Evolutionary conservation across 441 rosid genomes (phyloP).

Genomic region (Francoa sonchifolia): DNA sequence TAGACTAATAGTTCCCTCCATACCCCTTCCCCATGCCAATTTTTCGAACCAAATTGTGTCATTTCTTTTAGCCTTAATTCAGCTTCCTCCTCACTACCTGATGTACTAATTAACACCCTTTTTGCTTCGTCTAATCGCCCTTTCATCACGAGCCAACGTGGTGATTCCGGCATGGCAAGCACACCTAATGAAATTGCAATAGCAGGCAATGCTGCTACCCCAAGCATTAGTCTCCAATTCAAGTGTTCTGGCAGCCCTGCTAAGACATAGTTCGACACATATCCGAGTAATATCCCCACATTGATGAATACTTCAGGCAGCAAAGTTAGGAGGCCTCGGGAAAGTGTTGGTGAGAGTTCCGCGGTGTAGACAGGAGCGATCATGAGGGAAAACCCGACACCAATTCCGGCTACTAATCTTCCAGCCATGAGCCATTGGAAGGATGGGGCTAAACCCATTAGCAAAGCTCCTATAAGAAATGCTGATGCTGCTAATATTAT

Average conservation of each 20-base stretch:
- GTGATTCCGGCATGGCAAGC: too few species aligned
- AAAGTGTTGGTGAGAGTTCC: slow-evolving; percentile 42
- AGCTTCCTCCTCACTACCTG: slow-evolving; percentile 32
- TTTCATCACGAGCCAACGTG: slow-evolving; percentile 48
- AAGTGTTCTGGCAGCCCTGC: too few species aligned
- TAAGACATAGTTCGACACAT: too few species aligned
- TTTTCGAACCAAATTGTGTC: slow-evolving; percentile 16
- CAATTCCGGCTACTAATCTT: slow-evolving; percentile 49
- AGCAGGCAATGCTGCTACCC: too few species aligned
- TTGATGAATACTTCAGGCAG: slow-evolving; percentile 58
- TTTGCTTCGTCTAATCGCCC: slow-evolving; percentile 21
- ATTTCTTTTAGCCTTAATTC: slow-evolving; percentile 30
- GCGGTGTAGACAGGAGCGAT: slow-evolving; percentile 54
- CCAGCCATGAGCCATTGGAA: slow-evolving; percentile 45
- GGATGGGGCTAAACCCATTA: slow-evolving; percentile 56
- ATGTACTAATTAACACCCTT: slow-evolving; percentile 29
- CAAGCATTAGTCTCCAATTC: too few species aligned
- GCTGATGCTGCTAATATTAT: slow-evolving; percentile 41
- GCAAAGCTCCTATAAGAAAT: slow-evolving; percentile 43
- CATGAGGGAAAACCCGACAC: slow-evolving; percentile 58
- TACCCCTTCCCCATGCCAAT: slow-evolving; percentile 31
- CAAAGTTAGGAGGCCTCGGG: slow-evolving; percentile 51
- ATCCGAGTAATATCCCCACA: slow-evolving; percentile 50
- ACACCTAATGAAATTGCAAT: too few species aligned
- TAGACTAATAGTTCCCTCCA: slow-evolving; percentile 31